These are phyloP conservation scores for Tricholoma sp. DNA, from an alignment of 768 basidiomycete species.

Conservation along the genomic window DNA sequence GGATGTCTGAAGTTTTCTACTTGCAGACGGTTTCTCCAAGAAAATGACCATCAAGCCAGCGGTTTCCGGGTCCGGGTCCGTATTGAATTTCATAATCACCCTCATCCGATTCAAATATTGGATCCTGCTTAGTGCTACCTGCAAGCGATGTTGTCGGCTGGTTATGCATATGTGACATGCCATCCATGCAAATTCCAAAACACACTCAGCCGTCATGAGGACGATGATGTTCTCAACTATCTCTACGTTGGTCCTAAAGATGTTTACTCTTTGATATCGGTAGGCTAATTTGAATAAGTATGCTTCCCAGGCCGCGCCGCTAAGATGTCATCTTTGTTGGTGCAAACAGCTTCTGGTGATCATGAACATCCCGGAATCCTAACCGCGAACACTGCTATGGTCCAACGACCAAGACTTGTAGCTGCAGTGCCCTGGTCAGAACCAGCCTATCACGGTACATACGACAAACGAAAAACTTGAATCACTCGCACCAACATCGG, in stretches of 20 bases:
- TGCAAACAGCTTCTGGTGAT: not conserved
- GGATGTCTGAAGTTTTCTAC: not conserved
- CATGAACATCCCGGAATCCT: not conserved
- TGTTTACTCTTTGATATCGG: not conserved
- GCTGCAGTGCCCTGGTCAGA: not conserved
- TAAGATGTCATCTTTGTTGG: not conserved
- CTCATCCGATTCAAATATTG: not conserved
- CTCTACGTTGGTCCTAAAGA: not conserved
- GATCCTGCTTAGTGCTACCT: not conserved
- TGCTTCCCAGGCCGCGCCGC: not conserved
- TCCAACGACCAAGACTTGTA: not conserved
- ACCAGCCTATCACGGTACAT: not conserved
- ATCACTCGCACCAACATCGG: slow-evolving; percentile 42
- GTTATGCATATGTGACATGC: not conserved
- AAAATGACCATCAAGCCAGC: not conserved
- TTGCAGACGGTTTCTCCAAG: not conserved
- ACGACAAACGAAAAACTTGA: not conserved
- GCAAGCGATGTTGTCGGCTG: not conserved
- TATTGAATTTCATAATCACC: not conserved
- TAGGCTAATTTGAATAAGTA: not conserved
- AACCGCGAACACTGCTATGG: not conserved
- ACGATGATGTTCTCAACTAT: not conserved
- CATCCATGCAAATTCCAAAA: not conserved
- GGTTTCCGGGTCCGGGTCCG: not conserved
- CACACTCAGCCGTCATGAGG: not conserved